Base-by-base conservation (phyloP, 495 filamentous ascomycete genomes). In the Aspergillus wentii region DNA sequence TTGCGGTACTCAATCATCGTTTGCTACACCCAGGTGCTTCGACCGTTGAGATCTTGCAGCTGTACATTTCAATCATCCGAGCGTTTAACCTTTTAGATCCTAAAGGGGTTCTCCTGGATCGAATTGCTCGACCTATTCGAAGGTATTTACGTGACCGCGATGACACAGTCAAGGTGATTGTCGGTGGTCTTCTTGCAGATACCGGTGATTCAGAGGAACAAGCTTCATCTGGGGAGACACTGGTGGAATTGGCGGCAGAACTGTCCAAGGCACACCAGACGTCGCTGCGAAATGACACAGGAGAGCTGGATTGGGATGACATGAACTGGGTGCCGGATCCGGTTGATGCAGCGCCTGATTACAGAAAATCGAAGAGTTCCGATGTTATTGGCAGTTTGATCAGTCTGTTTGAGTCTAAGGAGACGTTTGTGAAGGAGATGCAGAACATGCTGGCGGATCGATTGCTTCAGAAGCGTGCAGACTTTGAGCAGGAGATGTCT, bases 371-470 rank as follows among this genome's bases (percentile, higher is more conserved):
- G n/a, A 91, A 89, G 59, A 82, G 76, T 32, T 80, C 85, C 33
- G 92, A 97, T 57, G 84, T 97, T n/a, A 86, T 97, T 21, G 86
- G 88, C 17, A 92, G 84, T 22, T 67, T 98, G 17, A 85, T 96
- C 39, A 83, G 81, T 40, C 75, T 94, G 1, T 88, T 92, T 44
- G 89, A 94, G 17, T 82, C 83, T 25, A 80, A 87, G 62, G 83
- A 94, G 31, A 77, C 86, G 2, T 96, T 97, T 56, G 87, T 95
- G 55, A 91, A 88, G 52, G 94, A 97, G 59, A 82, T 99, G 46
- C 85, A 91, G 44, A 77, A 74, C 15, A 82, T 95, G 31, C 71
- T 99, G 8, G 86, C 83, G 2, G 86, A 90, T 38, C 80, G 87
- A 21, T 65, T 99, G 15, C 71, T 99, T 1, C 77, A 76, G 28